Base-by-base conservation (phyloP, 306 rosid species). In the Vigna trinervia region DNA sequence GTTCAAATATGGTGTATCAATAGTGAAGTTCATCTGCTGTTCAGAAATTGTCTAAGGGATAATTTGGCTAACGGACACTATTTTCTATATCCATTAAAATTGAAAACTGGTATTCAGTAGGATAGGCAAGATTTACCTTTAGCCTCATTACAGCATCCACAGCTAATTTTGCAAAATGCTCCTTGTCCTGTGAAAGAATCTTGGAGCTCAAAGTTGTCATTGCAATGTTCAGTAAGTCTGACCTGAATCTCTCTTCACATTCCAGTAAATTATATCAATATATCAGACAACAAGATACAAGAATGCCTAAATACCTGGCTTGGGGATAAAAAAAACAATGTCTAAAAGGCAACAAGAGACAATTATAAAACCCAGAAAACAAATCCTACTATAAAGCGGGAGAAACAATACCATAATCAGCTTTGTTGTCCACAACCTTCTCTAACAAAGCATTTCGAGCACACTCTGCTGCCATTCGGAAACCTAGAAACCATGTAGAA, bases 161-260 rank as follows among this genome's bases (percentile, higher is more conserved):
- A 8, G 98, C 94, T 64, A 96, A 88, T 75, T 87, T 87, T 36
- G 91, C 98, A 84, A 96, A 96, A 78, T 96, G 97, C 20, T 91
- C 99, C 80, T 96, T 96, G 70, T 96, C 98, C 77, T 89, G 98
- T 8, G 97, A 96, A 53, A 96, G 96, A 86, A 96, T 96, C 88
- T 96, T 96, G 65, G 99, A 96, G 80, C 99, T 89, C 90, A 96
- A 76, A 71, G 99, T 96, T 77, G 98, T 96, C 98, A 72, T 96
- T 28, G 98, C 99, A 75, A 96, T 92, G 87, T 90, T 92, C 98
- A 96, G 84, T 85, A 92, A 87, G 87, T 95, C 98, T 34, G 90
- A 81, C 82, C 90, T 92, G 85, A 95, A 92, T 81, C 78, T 89
- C 79, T 89, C 97, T 94, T 92, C 85, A 83, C 11, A 84, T 57